These are phyloP conservation scores for Dryadomyces quercivorus DNA, from an alignment of 2,329 filamentous ascomycete species.

Conservation along the genomic window DNA sequence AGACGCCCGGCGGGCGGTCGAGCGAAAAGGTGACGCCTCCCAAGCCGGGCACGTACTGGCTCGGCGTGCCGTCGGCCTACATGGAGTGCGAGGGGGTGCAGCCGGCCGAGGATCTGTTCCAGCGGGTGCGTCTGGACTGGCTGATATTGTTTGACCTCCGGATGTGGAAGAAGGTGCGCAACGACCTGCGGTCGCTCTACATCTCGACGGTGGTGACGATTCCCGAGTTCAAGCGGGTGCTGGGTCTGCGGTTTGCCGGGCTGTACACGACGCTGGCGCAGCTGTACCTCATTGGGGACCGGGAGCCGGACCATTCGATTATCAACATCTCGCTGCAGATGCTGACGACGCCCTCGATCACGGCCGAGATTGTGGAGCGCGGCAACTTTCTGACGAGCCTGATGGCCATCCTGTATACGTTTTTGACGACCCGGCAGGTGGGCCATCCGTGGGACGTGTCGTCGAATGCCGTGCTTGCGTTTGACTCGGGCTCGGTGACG, in stretches of 20 bases:
- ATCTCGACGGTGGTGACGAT: conserved; percentile 94
- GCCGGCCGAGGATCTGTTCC: conserved; percentile 75
- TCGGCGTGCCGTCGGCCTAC: conserved; percentile 65
- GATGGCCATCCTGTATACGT: conserved; percentile 94
- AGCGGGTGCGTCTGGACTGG: conserved; percentile 84
- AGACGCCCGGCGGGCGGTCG: conserved; percentile 53
- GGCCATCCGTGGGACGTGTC: conserved; percentile 86
- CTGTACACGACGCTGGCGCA: conserved; percentile 90
- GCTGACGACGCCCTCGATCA: conserved; percentile 92
- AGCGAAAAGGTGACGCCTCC: conserved; percentile 33
- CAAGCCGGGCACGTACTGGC: conserved; percentile 72
- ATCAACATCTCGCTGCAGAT: conserved; percentile 96
- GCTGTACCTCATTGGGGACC: conserved; percentile 87
- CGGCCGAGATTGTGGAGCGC: conserved; percentile 84
- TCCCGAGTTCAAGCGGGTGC: conserved; percentile 86
- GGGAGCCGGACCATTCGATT: conserved; percentile 95
- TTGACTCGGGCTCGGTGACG: conserved; percentile 88
- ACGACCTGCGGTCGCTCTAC: conserved; percentile 83
- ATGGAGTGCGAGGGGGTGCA: conserved; percentile 49
- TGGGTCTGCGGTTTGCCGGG: conserved; percentile 87
- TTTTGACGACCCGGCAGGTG: conserved; percentile 89
- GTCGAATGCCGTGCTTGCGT: conserved; percentile 74
- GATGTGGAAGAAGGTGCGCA: conserved; percentile 92
- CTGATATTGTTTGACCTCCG: conserved; percentile 88
- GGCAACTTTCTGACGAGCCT: conserved; percentile 94